phyloP scores from a whole-genome alignment of 176 grass and related monocot genomes.

The Aegilops speltoides region DNA sequence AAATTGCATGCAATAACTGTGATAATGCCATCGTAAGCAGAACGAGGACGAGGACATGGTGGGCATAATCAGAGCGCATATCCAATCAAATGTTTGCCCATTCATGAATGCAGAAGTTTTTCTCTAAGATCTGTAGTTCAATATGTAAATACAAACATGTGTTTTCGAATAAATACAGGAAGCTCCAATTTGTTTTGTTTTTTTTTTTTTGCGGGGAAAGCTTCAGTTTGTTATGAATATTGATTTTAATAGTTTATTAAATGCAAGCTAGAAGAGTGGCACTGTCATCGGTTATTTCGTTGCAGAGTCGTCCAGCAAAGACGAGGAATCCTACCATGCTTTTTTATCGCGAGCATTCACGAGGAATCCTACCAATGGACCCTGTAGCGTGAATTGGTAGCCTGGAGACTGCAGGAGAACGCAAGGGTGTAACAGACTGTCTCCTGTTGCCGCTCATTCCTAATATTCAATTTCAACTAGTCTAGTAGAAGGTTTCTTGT shows the following conservation, averaged over 20 bases:
- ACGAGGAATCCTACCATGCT: slow-evolving; percentile 94
- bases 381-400: no score
- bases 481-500: no score
- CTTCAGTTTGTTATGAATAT: no score
- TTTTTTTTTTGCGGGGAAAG: no score
- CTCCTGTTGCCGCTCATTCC: no score
- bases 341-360: slow-evolving; percentile 62
- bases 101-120: slow-evolving; percentile 81
- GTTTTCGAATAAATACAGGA: no score
- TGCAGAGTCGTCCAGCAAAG: slow-evolving; percentile 83
- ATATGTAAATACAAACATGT: not conserved
- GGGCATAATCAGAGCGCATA: no score
- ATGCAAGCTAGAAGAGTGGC: slow-evolving; percentile 78
- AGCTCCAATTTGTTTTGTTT: no score
- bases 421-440: no score
- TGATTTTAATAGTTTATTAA: not conserved
- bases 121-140: slow-evolving; percentile 57
- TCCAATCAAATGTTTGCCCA: slow-evolving; percentile 84
- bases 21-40: slow-evolving; percentile 39
- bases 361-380: slow-evolving; percentile 90
- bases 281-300: slow-evolving; percentile 69
- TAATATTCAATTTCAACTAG: no score
- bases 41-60: no score
- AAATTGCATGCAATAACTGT: slow-evolving; percentile 55
- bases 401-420: no score